Evolutionary conservation across 495 filamentous ascomycete species (phyloP), one percentile per base, ranked within the genome.

Genomic region (Talaromyces liani): DNA sequence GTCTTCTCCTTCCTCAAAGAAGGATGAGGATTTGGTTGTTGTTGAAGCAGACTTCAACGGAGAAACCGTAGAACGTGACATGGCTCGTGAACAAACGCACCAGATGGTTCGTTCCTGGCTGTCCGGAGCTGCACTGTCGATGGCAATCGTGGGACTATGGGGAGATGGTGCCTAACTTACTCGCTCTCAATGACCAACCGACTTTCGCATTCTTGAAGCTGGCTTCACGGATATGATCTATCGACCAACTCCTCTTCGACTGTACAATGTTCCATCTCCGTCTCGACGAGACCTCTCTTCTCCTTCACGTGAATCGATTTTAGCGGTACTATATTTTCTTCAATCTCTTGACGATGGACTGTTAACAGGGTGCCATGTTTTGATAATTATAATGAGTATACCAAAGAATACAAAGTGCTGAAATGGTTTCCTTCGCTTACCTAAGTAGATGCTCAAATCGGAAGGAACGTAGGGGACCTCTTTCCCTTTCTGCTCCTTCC

Each of bases 61-160:
- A 3, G 92, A 96, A 83, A 85, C 87, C 66, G 86, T 96, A 29
- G 78, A 89, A 69, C 78, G 74, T 45, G 86, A 84, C 69, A 87
- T 95, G 74, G 84, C 88, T 72, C 74, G 74, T 45, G 88, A 89
- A 72, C 79, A 84, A 65, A 75, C 78, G 66, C 79, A 82, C 64
- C 85, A 91, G 74, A 68, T 82, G 24, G 74, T 84, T 16, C 82
- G 89, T 71, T 79, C 81, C 25, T 83, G 73, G 10, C 71, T 93
- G 29, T 80, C 83, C 27, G 88, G 87, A 2, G 12, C 88, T 61
- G 91, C 84, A 0, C 88, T 95, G 69, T 70, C 83, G 36, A 87
- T 96, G 79, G 86, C 85, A 4, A 84, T 96, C 47, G 81, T 97
- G 24, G 92, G 92, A 1, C 83, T 96, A 65, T 97, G 92, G 92